Evolutionary conservation across 2,329 filamentous ascomycete species (phyloP).

Genomic region (Amauroascus verrucosus): DNA sequence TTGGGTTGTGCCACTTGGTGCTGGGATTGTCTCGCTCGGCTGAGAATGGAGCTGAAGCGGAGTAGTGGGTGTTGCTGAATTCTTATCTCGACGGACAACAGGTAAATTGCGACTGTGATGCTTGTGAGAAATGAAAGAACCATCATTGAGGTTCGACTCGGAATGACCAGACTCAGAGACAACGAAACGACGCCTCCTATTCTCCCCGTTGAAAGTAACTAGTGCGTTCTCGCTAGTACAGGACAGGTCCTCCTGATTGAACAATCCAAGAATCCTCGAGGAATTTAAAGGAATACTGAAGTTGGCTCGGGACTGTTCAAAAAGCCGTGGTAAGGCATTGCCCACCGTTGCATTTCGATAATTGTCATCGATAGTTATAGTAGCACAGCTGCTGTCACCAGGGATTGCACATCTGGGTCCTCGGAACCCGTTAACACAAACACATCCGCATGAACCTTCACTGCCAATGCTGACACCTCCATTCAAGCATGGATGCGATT

Average conservation of each 20-base stretch:
- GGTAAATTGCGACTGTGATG: neutral
- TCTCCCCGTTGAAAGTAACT: slow-evolving; percentile 63
- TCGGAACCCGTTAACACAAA: slow-evolving; percentile 82
- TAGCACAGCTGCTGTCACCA: slow-evolving; percentile 47
- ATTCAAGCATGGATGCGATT: slow-evolving; percentile 59
- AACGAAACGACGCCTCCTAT: slow-evolving; percentile 19
- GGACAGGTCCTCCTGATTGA: slow-evolving; percentile 64
- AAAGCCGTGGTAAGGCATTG: slow-evolving; percentile 62
- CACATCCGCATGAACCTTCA: slow-evolving; percentile 63
- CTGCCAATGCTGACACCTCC: slow-evolving; percentile 66
- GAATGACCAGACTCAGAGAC: neutral
- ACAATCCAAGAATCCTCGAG: slow-evolving; percentile 59
- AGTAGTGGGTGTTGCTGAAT: slow-evolving; percentile 17
- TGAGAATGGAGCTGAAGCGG: slow-evolving; percentile 18
- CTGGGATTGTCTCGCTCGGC: neutral
- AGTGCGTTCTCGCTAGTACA: slow-evolving; percentile 80
- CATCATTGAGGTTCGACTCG: neutral
- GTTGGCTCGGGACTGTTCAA: slow-evolving; percentile 53
- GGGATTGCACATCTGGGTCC: slow-evolving; percentile 47
- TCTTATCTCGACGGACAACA: slow-evolving; percentile 5
- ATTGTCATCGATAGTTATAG: slow-evolving; percentile 31
- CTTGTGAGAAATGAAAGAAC: neutral
- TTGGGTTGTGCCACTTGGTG: slow-evolving; percentile 13
- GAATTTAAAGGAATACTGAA: slow-evolving; percentile 68
- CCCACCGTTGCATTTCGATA: slow-evolving; percentile 67